Evolutionary conservation across 2,329 filamentous ascomycete species (phyloP), one percentile per base, ranked within the genome.

Genomic region (Byssoonygena ceratinophila): DNA sequence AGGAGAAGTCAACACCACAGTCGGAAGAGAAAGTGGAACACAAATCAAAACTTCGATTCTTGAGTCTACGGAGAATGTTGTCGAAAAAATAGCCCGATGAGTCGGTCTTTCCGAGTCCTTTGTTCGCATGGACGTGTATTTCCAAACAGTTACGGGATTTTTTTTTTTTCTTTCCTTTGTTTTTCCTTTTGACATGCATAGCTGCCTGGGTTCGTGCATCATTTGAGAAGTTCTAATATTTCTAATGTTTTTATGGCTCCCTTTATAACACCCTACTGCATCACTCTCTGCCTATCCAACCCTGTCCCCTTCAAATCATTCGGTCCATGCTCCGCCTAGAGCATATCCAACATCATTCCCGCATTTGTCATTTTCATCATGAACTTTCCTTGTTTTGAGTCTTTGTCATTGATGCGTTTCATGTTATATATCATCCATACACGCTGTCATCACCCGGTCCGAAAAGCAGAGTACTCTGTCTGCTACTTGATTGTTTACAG

Each of bases 61-160:
- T 36, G 14, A 51, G 47, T 36, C 22, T 51, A 34, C 47, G 47
- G 44, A 51, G 47, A 51, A 43, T 51, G 37, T 23, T 51, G 27
- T 51, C 47, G 18, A 51, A 43, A 43, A 51, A 44, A 41, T 27
- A 37, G 16, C 20, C 5, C n/a, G 14, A 18, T 23, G 22, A 14
- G 27, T 20, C n/a, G 14, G 25, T 23, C 27, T 36, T 47, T 51
- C 31, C n/a, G 23, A 16, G 6, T 32, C 16, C 18, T 14, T 2
- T 44, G 22, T 34, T 43, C 23, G 27, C 47, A 18, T 22, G 22
- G 34, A 22, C 18, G 16, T 46, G 29, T 46, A 45, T 46, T 45
- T n/a, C 27, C 22, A 31, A 45, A 29, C 12, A 46, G 18, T 34
- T 34, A 22, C 7, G 27, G 18, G 27, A 9, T 45, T 45, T 45